phyloP scores from a whole-genome alignment of 306 rosid species.

The Alnus rubra region DNA sequence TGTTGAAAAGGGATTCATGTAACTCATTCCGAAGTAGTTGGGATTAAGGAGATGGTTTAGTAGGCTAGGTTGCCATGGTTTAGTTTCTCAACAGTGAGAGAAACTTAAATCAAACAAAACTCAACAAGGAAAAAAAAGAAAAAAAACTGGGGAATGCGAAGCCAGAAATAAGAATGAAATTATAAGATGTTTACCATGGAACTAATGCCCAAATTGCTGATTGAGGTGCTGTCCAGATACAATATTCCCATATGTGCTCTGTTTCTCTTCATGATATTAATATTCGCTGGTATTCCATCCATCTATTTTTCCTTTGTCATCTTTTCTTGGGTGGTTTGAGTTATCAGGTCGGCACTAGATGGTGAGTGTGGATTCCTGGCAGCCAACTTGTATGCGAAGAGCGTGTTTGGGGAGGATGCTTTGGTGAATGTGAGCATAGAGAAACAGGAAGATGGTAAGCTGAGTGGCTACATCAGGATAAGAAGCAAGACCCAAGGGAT shows the following conservation, averaged over 20 bases:
- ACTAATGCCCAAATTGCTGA: neutral
- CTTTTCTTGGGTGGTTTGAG: constrained; percentile 18
- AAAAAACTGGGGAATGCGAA: neutral
- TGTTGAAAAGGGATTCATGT: neutral
- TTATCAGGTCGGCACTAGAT: constrained; percentile 80
- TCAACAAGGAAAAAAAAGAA: neutral
- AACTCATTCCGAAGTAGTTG: neutral
- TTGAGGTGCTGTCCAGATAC: neutral
- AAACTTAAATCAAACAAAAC: neutral
- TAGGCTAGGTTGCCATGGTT: neutral
- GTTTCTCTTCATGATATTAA: neutral
- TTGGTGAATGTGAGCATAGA: constrained; percentile 92
- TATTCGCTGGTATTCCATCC: constrained; percentile 17
- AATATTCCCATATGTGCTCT: neutral
- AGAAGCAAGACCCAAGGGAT: constrained; percentile 99
- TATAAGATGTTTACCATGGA: neutral
- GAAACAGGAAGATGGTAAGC: constrained; percentile 83
- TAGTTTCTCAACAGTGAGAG: neutral
- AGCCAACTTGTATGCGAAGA: constrained; percentile 92
- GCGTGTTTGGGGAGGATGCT: constrained; percentile 98
- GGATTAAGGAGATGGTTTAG: neutral
- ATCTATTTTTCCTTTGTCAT: neutral
- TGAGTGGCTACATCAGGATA: constrained; percentile 95
- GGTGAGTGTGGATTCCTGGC: constrained; percentile 98
- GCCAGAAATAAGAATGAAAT: neutral